Evolutionary conservation across 768 basidiomycete genomes (phyloP), one percentile per base, ranked within the genome.

Genomic region (Termitomyces sp.): DNA sequence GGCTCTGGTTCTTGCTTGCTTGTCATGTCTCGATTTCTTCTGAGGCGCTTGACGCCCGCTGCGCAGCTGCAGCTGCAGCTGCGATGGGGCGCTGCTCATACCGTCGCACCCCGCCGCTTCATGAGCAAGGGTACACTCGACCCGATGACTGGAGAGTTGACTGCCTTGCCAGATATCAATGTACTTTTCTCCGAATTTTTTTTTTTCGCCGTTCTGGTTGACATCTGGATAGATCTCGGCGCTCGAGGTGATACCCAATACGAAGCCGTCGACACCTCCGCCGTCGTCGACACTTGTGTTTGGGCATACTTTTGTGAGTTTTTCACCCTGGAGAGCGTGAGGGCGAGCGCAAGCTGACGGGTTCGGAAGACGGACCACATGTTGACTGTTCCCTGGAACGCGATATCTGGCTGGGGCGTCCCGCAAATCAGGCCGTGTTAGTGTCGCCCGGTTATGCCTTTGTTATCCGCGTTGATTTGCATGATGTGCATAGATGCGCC

Each of bases 391-490:
- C 75, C 86, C 71, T 96, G 94, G 94, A 77, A 81, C 59, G 75
- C 78, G 4, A 68, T 76, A 26, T 77, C 79, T 43, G 95, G 95
- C 18, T 98, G 95, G 95, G 88, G 84, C 23, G 70, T 78, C 2
- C 95, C 95, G 2, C 77, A 85, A 66, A 96, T 98, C 62, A 78
- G 81, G 65, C 93, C 94, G 59, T 96, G 92, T 91, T 63, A 64
- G 77, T 36, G 43, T 52, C 30, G 26, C 55, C 13, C n/a, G 18
- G 43, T 44, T n/a, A 49, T 23, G 23, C 23, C 23, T 61, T 66
- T n/a, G 13, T n/a, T 38, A 43, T 56, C 23, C 48, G 44, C 26
- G 28, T 56, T 60, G 33, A 48, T 36, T 47, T 46, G 18, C 53
- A 30, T 55, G 56, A 38, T 59, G 12, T 64, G 23, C 23, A 23